Evolutionary conservation across 768 basidiomycete species (phyloP).

Genomic region (Mycena galopus): DNA sequence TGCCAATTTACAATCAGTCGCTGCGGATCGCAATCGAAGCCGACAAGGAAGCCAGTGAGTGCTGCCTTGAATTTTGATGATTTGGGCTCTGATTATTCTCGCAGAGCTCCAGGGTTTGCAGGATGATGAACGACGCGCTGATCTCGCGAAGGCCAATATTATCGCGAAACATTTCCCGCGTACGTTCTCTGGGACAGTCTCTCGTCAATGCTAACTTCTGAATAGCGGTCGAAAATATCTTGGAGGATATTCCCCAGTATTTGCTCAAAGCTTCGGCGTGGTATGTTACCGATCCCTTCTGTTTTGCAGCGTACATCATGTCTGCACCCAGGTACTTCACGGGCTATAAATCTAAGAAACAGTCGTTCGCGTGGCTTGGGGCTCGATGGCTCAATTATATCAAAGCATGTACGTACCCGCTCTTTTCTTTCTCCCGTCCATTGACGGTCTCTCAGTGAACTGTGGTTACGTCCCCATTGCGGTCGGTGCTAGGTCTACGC

Average conservation of each 20-base stretch:
- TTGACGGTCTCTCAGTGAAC: neutral
- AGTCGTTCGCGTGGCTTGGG: slow-evolving; percentile 38
- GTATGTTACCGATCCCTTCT: slow-evolving; percentile 9
- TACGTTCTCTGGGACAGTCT: slow-evolving; percentile 4
- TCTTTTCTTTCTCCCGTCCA: neutral
- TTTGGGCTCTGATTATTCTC: neutral
- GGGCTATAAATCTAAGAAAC: slow-evolving; percentile 32
- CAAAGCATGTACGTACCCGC: slow-evolving; percentile 25
- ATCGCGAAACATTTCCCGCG: slow-evolving; percentile 31
- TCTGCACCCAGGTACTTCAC: slow-evolving; percentile 30
- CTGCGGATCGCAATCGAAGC: slow-evolving; percentile 27
- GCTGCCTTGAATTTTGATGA: neutral
- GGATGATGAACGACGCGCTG: slow-evolving; percentile 26
- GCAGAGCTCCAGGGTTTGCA: slow-evolving; percentile 22
- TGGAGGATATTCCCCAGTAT: slow-evolving; percentile 1
- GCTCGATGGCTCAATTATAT: slow-evolving; percentile 33
- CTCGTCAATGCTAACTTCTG: neutral
- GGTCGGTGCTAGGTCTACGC: slow-evolving; percentile 21
- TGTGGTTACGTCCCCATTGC: slow-evolving; percentile 23
- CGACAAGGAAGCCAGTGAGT: slow-evolving; percentile 34
- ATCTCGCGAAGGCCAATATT: slow-evolving; percentile 12
- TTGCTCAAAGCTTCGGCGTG: slow-evolving; percentile 35
- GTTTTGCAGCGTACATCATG: neutral
- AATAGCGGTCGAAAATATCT: slow-evolving; percentile 18
- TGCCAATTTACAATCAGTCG: slow-evolving; percentile 17